A percentile compares a stretch with the other conserved stretches of the same genome.
Conservation (phyloP, 306 rosid species). For the Hippophae tibetana region DNA sequence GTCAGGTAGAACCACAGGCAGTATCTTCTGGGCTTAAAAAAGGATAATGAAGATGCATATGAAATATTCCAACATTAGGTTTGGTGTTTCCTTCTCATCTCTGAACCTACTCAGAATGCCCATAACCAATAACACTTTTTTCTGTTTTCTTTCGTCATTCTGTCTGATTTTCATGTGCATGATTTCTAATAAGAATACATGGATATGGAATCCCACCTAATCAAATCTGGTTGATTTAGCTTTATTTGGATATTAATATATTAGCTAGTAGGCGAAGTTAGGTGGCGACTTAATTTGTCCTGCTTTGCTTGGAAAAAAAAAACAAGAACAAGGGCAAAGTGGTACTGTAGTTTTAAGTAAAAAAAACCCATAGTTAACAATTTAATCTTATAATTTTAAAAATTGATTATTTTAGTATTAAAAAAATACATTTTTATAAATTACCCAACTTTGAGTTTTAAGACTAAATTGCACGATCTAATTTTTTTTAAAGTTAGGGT, state of each 20-base stretch:
- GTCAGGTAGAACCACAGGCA: conserved; percentile 58
- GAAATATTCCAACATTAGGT: conserved; percentile 38
- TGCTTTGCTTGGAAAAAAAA: conserved; percentile 18
- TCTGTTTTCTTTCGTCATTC: conserved; percentile 12
- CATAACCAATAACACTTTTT: conserved; percentile 25
- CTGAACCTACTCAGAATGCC: conserved; percentile 23
- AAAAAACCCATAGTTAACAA: no score
- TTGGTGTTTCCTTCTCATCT: conserved; percentile 30
- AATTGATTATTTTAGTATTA: no score
- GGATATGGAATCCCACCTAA: conserved; percentile 38
- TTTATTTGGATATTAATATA: conserved; percentile 13
- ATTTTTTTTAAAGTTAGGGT: no score
- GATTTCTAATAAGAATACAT: conserved; percentile 10
- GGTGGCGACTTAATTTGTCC: conserved; percentile 24
- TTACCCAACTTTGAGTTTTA: no score
- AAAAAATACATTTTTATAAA: no score
- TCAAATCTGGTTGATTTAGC: conserved; percentile 24
- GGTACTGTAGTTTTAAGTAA: no score
- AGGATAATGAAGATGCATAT: conserved; percentile 24
- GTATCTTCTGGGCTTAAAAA: conserved; percentile 37
- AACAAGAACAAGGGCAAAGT: background rate
- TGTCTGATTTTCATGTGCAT: conserved; percentile 20
- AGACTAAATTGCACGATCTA: no score
- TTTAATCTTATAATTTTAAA: no score
- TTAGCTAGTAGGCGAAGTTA: conserved; percentile 15